These are phyloP conservation scores for Coleophoma crateriformis DNA, from an alignment of 2,329 filamentous ascomycete genomes.

Conservation along the genomic window DNA sequence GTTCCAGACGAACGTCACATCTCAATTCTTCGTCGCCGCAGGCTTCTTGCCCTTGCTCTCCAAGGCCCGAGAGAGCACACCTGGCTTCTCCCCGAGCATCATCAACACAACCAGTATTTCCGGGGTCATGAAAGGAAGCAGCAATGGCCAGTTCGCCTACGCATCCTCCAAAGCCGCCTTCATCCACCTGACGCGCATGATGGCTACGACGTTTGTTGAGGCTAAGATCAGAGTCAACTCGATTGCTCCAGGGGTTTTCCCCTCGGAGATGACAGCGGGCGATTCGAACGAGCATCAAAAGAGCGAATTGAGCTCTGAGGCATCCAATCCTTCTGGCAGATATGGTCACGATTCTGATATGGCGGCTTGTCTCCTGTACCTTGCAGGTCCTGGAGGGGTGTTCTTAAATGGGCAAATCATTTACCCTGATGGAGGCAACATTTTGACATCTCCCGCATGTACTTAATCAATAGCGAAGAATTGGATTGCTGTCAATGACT, in stretches of 20 bases:
- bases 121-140: too few species aligned
- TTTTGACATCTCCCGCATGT: background rate
- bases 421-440: conserved; percentile 37
- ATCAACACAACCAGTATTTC: too few species aligned
- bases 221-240: conserved; percentile 51
- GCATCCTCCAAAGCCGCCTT: too few species aligned
- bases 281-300: conserved; percentile 42
- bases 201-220: conserved; percentile 42
- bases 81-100: too few species aligned
- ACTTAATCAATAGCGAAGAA: background rate
- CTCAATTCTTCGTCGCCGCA: too few species aligned
- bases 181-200: conserved; percentile 45
- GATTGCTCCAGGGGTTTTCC: conserved; percentile 45
- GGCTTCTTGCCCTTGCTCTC: too few species aligned
- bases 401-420: conserved; percentile 48
- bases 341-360: conserved; percentile 41
- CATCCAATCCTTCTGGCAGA: conserved; percentile 38
- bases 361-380: conserved; percentile 41
- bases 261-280: conserved; percentile 40
- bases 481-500: background rate
- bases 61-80: too few species aligned
- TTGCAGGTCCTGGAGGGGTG: conserved; percentile 38
- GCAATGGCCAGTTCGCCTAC: too few species aligned
- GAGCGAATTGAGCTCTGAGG: conserved; percentile 40
- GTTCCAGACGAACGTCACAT: too few species aligned